Evolutionary conservation across 2,329 filamentous ascomycete genomes (phyloP).

Genomic region (Colletotrichum sp.): DNA sequence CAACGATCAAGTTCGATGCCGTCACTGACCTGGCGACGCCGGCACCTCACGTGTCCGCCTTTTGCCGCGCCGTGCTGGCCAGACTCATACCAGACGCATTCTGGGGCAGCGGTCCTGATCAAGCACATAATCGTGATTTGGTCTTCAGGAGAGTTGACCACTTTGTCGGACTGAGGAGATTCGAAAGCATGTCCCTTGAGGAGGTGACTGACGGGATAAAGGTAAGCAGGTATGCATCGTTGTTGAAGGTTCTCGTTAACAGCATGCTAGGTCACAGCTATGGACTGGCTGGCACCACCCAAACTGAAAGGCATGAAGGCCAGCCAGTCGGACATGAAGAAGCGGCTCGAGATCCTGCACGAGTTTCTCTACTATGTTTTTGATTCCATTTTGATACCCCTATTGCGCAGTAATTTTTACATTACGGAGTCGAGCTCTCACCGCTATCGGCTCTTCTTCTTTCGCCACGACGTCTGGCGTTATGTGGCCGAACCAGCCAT

Average conservation of each 20-base stretch:
- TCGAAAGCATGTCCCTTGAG: constrained; percentile 82
- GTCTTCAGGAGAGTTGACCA: constrained; percentile 75
- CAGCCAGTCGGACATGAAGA: constrained; percentile 73
- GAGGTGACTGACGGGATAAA: constrained; percentile 78
- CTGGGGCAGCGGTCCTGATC: constrained; percentile 67
- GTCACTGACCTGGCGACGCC: constrained; percentile 75
- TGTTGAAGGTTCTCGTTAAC: background rate
- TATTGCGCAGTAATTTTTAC: constrained; percentile 89
- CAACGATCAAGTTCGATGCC: constrained; percentile 47
- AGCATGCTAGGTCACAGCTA: constrained; percentile 60
- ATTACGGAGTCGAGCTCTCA: constrained; percentile 88
- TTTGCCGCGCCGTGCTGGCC: constrained; percentile 78
- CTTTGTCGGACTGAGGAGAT: constrained; percentile 80
- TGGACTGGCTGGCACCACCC: constrained; percentile 75
- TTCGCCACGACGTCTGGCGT: constrained; percentile 92
- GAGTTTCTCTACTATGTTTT: constrained; percentile 94
- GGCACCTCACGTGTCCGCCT: constrained; percentile 75
- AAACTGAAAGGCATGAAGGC: constrained; percentile 56
- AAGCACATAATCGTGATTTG: constrained; percentile 62
- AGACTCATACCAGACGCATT: constrained; percentile 77
- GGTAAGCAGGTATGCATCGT: constrained; percentile 47
- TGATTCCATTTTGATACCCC: constrained; percentile 87
- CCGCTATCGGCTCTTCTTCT: constrained; percentile 86
- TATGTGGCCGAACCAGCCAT: constrained; percentile 77
- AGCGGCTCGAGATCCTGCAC: constrained; percentile 78